phyloP scores from a whole-genome alignment of 495 filamentous ascomycete species.

The Sphaerosporella brunnea region DNA sequence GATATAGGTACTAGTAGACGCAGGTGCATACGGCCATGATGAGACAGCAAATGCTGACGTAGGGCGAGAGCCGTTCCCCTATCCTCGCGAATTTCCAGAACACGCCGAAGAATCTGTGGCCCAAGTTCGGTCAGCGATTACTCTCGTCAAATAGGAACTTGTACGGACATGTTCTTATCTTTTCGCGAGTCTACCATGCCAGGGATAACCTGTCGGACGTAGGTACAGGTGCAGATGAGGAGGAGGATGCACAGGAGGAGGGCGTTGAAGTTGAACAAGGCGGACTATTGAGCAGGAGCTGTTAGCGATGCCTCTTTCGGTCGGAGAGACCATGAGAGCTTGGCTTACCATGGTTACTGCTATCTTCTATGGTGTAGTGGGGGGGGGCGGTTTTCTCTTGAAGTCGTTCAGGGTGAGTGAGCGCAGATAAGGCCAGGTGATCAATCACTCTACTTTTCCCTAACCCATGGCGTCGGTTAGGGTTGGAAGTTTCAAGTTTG shows the following conservation, averaged over 20 bases:
- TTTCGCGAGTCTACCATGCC: conserved; percentile 86
- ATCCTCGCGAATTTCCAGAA: conserved; percentile 96
- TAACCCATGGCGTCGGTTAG: no score
- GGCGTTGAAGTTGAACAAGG: conserved; percentile 95
- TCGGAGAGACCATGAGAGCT: background rate
- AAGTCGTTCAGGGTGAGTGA: no score
- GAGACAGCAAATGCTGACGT: conserved; percentile 86
- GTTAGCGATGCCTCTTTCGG: conserved; percentile 1
- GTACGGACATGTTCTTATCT: conserved; percentile 31
- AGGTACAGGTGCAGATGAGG: conserved; percentile 85
- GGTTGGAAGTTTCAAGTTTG: no score
- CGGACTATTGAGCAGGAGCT: conserved; percentile 39
- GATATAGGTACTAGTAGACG: background rate
- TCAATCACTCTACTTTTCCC: no score
- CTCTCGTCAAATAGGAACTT: no score
- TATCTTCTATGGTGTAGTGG: no score
- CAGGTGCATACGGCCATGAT: conserved; percentile 58
- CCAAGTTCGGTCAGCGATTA: no score
- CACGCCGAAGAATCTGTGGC: conserved; percentile 54
- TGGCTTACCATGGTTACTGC: background rate
- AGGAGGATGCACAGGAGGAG: conserved; percentile 85
- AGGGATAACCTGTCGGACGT: conserved; percentile 78
- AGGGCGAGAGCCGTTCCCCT: conserved; percentile 85
- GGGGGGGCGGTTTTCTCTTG: no score
- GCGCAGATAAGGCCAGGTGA: no score